Conservation (phyloP, 225 moss, liverwort and hornwort genomes). For the Bryum argenteum region DNA sequence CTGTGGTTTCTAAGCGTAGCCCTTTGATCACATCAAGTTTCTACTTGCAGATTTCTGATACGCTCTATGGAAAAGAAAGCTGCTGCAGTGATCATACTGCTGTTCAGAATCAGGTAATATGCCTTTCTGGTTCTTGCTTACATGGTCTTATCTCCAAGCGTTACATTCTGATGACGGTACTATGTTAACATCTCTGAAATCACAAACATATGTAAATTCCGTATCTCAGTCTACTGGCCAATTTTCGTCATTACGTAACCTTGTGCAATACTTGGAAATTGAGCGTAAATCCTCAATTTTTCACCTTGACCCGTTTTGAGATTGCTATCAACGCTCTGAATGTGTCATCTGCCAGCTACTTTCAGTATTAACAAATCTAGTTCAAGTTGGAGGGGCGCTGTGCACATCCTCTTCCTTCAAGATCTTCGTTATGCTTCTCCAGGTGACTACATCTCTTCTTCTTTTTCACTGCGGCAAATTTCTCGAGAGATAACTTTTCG, state of each 20-base stretch:
- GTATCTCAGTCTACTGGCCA: neutral
- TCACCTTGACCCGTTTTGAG: neutral
- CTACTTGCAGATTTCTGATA: slow-evolving; percentile 56
- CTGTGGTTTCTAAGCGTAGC: neutral
- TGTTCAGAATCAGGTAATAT: slow-evolving; percentile 68
- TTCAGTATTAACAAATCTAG: slow-evolving; percentile 73
- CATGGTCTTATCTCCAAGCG: neutral
- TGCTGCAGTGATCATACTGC: slow-evolving; percentile 73
- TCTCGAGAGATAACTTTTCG: neutral
- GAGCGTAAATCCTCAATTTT: neutral
- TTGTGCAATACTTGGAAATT: neutral
- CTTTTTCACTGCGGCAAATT: neutral
- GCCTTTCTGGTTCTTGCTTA: neutral
- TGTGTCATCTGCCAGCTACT: slow-evolving; percentile 67
- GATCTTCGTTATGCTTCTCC: slow-evolving; percentile 71
- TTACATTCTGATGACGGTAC: neutral
- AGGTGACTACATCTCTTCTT: slow-evolving; percentile 37
- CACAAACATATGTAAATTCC: neutral
- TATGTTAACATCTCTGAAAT: neutral
- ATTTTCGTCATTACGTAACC: neutral
- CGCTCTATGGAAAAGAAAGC: slow-evolving; percentile 61
- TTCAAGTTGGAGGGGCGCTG: slow-evolving; percentile 57
- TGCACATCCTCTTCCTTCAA: slow-evolving; percentile 71
- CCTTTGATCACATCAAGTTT: slow-evolving; percentile 12
- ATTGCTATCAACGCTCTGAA: slow-evolving; percentile 9